A percentile compares a stretch with the other conserved stretches of the same genome.
Evolutionary conservation across 305 asterid genomes (phyloP).

Genomic region (Lippia alba): DNA sequence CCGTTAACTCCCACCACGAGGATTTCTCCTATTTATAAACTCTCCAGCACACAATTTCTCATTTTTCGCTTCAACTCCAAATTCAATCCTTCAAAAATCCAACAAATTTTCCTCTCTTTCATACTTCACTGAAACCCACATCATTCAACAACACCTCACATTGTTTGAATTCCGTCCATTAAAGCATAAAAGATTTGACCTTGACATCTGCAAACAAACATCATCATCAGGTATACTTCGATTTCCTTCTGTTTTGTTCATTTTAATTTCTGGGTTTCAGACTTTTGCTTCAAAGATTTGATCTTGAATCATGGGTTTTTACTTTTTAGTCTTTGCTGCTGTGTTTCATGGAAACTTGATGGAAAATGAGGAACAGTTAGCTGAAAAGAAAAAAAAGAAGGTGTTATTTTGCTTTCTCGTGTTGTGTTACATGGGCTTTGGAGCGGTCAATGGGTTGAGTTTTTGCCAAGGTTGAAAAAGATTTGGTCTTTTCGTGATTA

Average conservation of each 20-base stretch:
- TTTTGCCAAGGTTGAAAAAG: slow-evolving; percentile 23
- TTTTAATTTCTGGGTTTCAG: neutral
- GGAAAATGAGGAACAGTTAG: neutral
- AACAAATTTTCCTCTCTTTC: neutral
- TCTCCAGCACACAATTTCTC: slow-evolving; percentile 8
- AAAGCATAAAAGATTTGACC: neutral
- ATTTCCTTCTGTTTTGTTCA: neutral
- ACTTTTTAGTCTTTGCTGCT: neutral
- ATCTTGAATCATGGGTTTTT: slow-evolving; percentile 5
- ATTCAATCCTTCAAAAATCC: neutral
- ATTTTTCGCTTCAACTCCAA: slow-evolving; percentile 34
- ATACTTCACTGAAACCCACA: slow-evolving; percentile 3
- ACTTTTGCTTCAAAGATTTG: neutral
- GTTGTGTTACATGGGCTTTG: slow-evolving; percentile 30
- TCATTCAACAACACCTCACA: neutral
- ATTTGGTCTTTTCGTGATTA: neutral
- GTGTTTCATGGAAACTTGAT: slow-evolving; percentile 1
- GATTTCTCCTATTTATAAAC: slow-evolving; percentile 22
- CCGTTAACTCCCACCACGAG: slow-evolving; percentile 35
- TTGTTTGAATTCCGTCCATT: neutral
- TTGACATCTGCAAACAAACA: slow-evolving; percentile 15
- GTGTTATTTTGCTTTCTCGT: neutral
- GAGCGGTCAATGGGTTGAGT: slow-evolving; percentile 37
- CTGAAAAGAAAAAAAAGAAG: no score
- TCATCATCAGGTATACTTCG: slow-evolving; percentile 38